phyloP scores from a whole-genome alignment of 2,329 filamentous ascomycete species.

The Helotiales sp. region DNA sequence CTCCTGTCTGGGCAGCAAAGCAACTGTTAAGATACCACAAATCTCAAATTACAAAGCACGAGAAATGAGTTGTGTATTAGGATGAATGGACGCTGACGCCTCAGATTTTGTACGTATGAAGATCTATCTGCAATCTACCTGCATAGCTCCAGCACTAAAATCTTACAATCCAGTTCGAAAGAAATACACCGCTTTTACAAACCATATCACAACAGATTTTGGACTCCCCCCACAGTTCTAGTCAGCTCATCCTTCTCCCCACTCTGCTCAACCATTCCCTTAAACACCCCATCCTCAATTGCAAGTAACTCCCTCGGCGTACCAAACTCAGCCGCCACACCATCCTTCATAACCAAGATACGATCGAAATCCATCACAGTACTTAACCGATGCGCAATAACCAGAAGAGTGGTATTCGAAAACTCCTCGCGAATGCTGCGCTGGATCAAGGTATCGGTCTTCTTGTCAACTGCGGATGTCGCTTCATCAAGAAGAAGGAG shows the following conservation, averaged over 20 bases:
- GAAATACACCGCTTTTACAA: not conserved
- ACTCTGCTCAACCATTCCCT: constrained; percentile 34
- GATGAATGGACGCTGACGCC: too few relatives aligned
- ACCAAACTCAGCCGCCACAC: constrained; percentile 69
- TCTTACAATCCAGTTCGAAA: not conserved
- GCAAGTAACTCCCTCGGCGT: constrained; percentile 59
- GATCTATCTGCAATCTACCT: not conserved
- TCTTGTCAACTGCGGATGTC: constrained; percentile 76
- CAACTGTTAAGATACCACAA: too few relatives aligned
- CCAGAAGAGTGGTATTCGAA: constrained; percentile 67
- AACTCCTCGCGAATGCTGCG: constrained; percentile 75
- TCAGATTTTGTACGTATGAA: not conserved
- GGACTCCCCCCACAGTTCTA: not conserved
- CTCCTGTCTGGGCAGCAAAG: too few relatives aligned
- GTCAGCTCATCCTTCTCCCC: constrained; percentile 26
- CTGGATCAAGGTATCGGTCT: constrained; percentile 74
- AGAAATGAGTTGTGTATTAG: too few relatives aligned
- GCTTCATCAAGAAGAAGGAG: constrained; percentile 97
- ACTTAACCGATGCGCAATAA: constrained; percentile 75
- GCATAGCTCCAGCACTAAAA: not conserved
- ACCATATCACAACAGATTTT: not conserved
- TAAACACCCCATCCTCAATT: constrained; percentile 33
- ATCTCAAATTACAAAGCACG: too few relatives aligned
- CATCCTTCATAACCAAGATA: constrained; percentile 72
- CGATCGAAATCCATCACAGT: constrained; percentile 78